phyloP scores from a whole-genome alignment of 78 protist species.

The Cyanophora paradoxa region DNA sequence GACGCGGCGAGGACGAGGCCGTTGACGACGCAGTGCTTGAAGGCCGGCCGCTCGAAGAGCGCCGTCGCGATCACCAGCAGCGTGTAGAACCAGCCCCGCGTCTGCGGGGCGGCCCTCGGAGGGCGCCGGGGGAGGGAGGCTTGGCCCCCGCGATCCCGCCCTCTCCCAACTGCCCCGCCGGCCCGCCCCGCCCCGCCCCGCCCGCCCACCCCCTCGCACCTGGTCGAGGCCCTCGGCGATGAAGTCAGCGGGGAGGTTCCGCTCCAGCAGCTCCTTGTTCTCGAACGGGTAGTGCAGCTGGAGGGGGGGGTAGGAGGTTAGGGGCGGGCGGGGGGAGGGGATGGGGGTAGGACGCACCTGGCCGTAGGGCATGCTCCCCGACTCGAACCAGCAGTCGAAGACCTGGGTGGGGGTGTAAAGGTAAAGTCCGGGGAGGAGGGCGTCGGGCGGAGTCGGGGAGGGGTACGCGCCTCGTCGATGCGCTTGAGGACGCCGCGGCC shows the following conservation, averaged over 20 bases:
- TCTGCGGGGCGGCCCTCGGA: too few species aligned
- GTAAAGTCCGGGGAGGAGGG: too few species aligned
- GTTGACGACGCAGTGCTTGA: slow-evolving; percentile 95
- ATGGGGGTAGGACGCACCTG: slow-evolving; percentile 34
- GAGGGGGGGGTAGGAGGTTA: background rate
- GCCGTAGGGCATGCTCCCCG: slow-evolving; percentile 98
- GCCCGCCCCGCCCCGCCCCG: background rate
- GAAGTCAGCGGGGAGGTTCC: slow-evolving; percentile 98
- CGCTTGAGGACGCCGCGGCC: slow-evolving; percentile 43
- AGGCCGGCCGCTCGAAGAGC: slow-evolving; percentile 91
- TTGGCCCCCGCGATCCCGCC: too few species aligned
- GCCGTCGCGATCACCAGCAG: slow-evolving; percentile 95
- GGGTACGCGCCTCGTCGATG: slow-evolving; percentile 1
- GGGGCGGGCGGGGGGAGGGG: background rate
- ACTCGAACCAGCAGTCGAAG: slow-evolving; percentile 99
- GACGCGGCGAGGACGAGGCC: slow-evolving; percentile 98
- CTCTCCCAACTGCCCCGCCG: background rate
- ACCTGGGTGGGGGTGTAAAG: slow-evolving; percentile 74
- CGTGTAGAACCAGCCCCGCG: slow-evolving; percentile 99
- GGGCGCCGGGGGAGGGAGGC: too few species aligned
- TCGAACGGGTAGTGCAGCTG: slow-evolving; percentile 97
- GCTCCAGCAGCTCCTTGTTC: slow-evolving; percentile 85
- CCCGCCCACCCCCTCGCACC: background rate
- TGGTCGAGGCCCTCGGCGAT: slow-evolving; percentile 69
- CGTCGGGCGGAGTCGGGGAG: too few species aligned